Evolutionary conservation across 2,329 filamentous ascomycete species (phyloP).

Genomic region (Colletotrichum caudatum): DNA sequence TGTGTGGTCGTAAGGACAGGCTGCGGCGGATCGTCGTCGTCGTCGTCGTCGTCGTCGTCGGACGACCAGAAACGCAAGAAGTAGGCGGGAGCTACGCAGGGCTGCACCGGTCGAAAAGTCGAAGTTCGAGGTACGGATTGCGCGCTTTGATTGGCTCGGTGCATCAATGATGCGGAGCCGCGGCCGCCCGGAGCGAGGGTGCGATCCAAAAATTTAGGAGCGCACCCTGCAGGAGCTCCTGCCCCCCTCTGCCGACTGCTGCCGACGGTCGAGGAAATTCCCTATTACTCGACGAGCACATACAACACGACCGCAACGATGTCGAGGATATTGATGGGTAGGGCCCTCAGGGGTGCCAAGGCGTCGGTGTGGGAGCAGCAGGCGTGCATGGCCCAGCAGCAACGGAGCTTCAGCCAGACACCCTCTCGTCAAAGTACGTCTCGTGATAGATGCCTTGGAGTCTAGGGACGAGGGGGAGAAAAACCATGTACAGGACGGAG

Average conservation of each 20-base stretch:
- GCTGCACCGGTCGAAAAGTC: constrained; percentile 36
- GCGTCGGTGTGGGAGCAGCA: constrained; percentile 36
- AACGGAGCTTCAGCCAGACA: constrained; percentile 41
- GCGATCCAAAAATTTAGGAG: constrained; percentile 37
- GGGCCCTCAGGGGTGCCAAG: constrained; percentile 39
- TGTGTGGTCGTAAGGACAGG: neutral
- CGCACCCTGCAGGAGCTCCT: constrained; percentile 20
- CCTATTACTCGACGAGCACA: constrained; percentile 6
- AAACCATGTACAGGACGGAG: too few species aligned
- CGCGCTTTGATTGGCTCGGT: constrained; percentile 54
- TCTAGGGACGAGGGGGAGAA: neutral
- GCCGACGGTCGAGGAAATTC: constrained; percentile 10
- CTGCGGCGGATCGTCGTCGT: neutral
- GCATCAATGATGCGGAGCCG: constrained; percentile 43
- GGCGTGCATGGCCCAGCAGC: constrained; percentile 36
- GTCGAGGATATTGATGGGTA: constrained; percentile 39
- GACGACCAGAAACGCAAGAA: constrained; percentile 7
- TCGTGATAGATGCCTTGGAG: constrained; percentile 1
- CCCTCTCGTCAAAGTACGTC: constrained; percentile 34
- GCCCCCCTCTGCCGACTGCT: constrained; percentile 17
- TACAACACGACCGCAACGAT: constrained; percentile 12
- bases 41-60: constrained; percentile 3
- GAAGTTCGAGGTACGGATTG: constrained; percentile 41
- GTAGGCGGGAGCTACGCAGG: neutral
- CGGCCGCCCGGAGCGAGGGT: neutral